Evolutionary conservation across 202 grass and related monocot species (phyloP).

Genomic region (Zizania palustris): DNA sequence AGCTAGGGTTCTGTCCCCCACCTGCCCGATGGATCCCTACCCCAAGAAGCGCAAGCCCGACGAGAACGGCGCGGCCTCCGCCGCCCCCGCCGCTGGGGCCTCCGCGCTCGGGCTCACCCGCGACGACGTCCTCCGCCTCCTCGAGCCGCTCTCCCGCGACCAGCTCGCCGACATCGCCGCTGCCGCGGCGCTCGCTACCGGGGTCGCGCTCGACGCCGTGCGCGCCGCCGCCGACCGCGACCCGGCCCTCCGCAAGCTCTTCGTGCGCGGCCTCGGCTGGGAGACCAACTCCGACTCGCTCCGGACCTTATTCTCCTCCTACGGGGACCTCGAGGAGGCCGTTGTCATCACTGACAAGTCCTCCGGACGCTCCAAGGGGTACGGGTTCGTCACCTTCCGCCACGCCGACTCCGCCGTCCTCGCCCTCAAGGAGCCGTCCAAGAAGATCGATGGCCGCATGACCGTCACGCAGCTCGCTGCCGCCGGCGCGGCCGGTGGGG

Average conservation of each 20-base stretch:
- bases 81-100: constrained; percentile 33
- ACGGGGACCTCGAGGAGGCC: constrained; percentile 86
- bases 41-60: constrained; percentile 90
- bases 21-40: constrained; percentile 64
- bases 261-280: constrained; percentile 86
- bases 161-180: constrained; percentile 81
- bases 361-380: constrained; percentile 85
- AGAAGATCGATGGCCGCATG: constrained; percentile 97
- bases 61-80: constrained; percentile 53
- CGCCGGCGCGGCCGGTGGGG: constrained; percentile 58
- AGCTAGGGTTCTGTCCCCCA: constrained; percentile 62
- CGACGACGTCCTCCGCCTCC: constrained; percentile 67
- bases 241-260: constrained; percentile 88
- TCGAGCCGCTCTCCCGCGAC: constrained; percentile 78
- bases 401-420: constrained; percentile 83
- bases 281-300: constrained; percentile 91
- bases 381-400: constrained; percentile 96
- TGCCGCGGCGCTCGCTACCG: constrained; percentile 56
- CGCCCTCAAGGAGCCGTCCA: constrained; percentile 92
- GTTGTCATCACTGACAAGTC: constrained; percentile 84
- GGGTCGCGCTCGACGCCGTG: constrained; percentile 62
- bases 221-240: constrained; percentile 75
- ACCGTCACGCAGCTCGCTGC: constrained; percentile 90
- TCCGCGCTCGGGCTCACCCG: constrained; percentile 52
- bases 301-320: constrained; percentile 73